Percentiles rank a stretch among this genome's conserved stretches.
Conservation (phyloP, 2,329 filamentous ascomycete genomes). For the Thielaviopsis ethacetica region DNA sequence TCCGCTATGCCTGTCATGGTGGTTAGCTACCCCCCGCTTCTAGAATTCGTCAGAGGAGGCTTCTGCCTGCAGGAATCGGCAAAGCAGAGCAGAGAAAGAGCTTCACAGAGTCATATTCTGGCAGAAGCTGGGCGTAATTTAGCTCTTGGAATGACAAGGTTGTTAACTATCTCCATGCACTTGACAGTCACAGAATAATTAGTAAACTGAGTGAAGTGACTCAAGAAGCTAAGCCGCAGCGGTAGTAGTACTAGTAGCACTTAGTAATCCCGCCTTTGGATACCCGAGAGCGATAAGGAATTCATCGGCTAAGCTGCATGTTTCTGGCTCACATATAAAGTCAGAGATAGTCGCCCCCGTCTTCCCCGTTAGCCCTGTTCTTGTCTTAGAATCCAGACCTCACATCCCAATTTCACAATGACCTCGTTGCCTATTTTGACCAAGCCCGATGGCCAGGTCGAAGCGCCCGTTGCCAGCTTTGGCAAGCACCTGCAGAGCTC, state of each 20-base stretch:
- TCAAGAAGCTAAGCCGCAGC: not conserved
- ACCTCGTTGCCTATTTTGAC: not conserved
- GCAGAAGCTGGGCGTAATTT: not conserved
- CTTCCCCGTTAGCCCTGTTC: not conserved
- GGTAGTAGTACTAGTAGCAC: not conserved
- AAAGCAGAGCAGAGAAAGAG: too few relatives aligned
- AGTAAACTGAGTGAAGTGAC: not conserved
- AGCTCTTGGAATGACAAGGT: not conserved
- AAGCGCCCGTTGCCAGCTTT: constrained; percentile 4
- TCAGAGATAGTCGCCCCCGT: not conserved
- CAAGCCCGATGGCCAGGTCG: not conserved
- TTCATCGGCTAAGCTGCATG: not conserved
- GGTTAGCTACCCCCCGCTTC: not conserved
- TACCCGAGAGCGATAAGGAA: not conserved
- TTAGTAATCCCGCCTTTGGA: not conserved
- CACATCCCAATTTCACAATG: not conserved
- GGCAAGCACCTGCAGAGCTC: constrained; percentile 3
- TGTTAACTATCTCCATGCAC: not conserved
- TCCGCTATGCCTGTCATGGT: not conserved
- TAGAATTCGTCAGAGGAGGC: not conserved
- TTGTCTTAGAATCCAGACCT: not conserved
- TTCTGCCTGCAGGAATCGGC: too few relatives aligned
- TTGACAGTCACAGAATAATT: not conserved
- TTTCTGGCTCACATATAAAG: not conserved
- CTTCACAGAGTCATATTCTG: not conserved